A percentile compares a stretch with the other conserved stretches of the same genome.
Evolutionary conservation across 2,329 filamentous ascomycete genomes (phyloP).

Genomic region (Aureobasidium sp.): DNA sequence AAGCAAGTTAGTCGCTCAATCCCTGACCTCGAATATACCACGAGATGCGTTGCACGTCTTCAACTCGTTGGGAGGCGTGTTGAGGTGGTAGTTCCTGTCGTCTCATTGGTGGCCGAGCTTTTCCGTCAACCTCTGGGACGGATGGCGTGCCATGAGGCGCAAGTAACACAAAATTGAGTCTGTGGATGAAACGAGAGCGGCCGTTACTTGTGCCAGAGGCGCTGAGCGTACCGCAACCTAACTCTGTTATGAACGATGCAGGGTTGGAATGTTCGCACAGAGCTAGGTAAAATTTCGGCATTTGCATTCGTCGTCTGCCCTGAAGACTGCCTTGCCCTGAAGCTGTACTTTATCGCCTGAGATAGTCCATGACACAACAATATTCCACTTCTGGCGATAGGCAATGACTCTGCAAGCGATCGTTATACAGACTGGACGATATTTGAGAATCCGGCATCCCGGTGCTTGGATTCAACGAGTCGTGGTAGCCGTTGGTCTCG

Average conservation of each 20-base stretch:
- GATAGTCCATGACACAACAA: too few species aligned
- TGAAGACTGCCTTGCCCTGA: background rate
- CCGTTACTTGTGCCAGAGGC: background rate
- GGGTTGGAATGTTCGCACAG: background rate
- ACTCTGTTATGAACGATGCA: background rate
- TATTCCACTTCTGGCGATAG: too few species aligned
- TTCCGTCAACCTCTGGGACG: background rate
- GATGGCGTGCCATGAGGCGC: background rate
- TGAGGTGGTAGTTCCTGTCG: background rate
- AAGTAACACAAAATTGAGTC: background rate
- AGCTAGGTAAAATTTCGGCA: background rate
- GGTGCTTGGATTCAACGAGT: background rate
- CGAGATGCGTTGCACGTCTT: background rate
- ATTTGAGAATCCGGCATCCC: background rate
- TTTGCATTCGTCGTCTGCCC: background rate
- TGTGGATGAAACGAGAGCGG: background rate
- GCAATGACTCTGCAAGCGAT: too few species aligned
- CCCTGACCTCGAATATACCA: background rate
- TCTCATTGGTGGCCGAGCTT: background rate
- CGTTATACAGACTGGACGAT: background rate
- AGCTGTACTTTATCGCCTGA: background rate
- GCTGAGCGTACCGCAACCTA: background rate
- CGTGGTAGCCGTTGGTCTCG: background rate
- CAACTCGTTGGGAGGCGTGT: background rate
- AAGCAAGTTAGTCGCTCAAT: too few species aligned